A percentile compares a stretch with the other conserved stretches of the same genome.
Conservation (phyloP, 305 asterid species). For the Caryopteris hybrid region DNA sequence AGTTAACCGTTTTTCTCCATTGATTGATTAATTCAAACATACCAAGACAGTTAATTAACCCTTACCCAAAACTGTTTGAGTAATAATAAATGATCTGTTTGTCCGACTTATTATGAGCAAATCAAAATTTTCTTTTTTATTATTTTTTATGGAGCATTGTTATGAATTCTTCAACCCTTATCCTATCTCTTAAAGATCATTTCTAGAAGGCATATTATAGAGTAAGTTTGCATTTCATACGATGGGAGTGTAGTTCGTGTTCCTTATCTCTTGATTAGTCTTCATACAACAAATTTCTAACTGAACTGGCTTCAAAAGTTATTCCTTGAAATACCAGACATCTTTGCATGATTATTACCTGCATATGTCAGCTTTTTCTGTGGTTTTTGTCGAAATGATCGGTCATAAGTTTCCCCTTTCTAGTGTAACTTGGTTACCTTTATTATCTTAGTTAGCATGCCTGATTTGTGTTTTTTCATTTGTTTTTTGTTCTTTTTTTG, state of each 20-base stretch:
- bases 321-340: neutral
- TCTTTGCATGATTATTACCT: neutral
- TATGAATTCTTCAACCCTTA: neutral
- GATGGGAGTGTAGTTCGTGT: too few relatives aligned
- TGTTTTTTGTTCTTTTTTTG: neutral
- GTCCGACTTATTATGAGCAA: neutral
- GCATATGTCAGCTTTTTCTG: neutral
- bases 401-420: neutral
- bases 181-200: neutral
- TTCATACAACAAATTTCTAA: neutral
- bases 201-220: too few relatives aligned
- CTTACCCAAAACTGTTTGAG: neutral
- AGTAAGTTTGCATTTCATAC: too few relatives aligned
- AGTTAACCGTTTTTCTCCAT: neutral
- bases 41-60: neutral
- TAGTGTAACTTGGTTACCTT: too few relatives aligned
- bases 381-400: neutral
- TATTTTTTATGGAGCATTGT: neutral
- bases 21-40: neutral
- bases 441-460: neutral
- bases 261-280: too few relatives aligned
- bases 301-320: neutral
- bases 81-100: neutral
- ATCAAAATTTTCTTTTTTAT: too few relatives aligned
- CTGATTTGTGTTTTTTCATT: neutral